Evolutionary conservation across 805 yeast species (phyloP), one percentile per base, ranked within the genome.

Genomic region (Candida takata): DNA sequence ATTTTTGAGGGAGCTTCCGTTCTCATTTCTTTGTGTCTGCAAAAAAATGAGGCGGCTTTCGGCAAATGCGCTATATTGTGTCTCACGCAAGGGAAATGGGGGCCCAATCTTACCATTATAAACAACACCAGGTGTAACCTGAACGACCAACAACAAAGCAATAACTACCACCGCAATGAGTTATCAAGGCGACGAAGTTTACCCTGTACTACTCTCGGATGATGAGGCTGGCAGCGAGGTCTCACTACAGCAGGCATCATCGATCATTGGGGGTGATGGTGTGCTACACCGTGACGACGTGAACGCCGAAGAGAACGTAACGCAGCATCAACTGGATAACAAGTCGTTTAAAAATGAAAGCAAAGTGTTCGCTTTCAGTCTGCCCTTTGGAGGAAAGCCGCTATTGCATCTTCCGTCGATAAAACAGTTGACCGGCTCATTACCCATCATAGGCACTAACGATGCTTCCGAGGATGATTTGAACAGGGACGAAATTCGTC

Each of bases 341-440:
- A 32, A 42, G 12, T 42, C 36, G 17, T 40, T 31, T 40, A 47
- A 41, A 40, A 48, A 46, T 30, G 40, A 47, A 16, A 60, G 58
- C 34, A 58, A 58, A 45, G 51, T 61, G 27, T 61, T 63, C 44
- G 47, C 66, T 5, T 58, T 64, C 41, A 44, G 57, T 7, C 44
- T 64, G n/a, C 69, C 70, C 1, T 56, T 62, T 33, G 66, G 67
- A 17, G 61, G 60, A 1, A 55, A 51, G 27, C 51, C 52, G 5
- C 31, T 52, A 17, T 42, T 54, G 1, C 46, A 42, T 27, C 37
- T 52, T 4, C 55, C 53, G 3, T 48, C 54, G 2, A 34, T 53
- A 15, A 42, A 38, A 17, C 30, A 42, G 3, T 33, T 53, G 10
- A 43, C 27, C 17, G 38, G 36, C 8, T 41, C 43, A 2, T 28